A percentile compares a stretch with the other conserved stretches of the same genome.
Conservation (phyloP, 139 green algal genomes). For the Chlorella sp. region DNA sequence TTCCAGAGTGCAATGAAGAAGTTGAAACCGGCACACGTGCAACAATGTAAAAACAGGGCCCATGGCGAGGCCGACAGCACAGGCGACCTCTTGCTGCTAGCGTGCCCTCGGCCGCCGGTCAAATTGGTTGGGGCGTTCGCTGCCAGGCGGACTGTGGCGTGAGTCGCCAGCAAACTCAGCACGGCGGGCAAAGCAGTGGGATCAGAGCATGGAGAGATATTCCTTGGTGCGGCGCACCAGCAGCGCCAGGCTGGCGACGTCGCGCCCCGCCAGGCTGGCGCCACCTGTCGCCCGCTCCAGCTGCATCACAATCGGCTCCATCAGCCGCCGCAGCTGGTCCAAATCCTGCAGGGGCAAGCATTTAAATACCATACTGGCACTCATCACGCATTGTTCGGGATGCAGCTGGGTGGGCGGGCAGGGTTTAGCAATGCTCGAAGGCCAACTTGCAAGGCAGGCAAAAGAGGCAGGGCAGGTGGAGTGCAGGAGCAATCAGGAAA, state of each 20-base stretch:
- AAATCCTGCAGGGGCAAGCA: conserved; percentile 41
- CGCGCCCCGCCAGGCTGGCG: conserved; percentile 11
- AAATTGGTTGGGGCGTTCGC: too few relatives aligned
- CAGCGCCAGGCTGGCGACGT: conserved; percentile 36
- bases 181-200: not conserved
- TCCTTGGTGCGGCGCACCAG: conserved; percentile 49
- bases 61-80: too few relatives aligned
- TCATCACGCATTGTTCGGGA: too few relatives aligned
- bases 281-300: conserved; percentile 22
- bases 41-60: too few relatives aligned
- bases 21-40: too few relatives aligned
- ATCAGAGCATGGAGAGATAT: conserved; percentile 38
- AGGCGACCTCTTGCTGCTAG: too few relatives aligned
- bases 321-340: conserved; percentile 45
- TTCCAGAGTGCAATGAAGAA: too few relatives aligned
- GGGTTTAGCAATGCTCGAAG: too few relatives aligned
- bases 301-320: conserved; percentile 25
- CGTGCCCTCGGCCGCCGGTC: too few relatives aligned
- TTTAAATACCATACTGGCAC: too few relatives aligned
- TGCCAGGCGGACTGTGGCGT: too few relatives aligned
- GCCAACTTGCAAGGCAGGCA: not conserved
- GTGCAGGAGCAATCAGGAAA: not conserved
- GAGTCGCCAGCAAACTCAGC: not conserved
- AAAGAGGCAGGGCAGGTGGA: not conserved
- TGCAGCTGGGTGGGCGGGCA: not conserved